These are phyloP conservation scores for Penicillium mononematosum DNA, from an alignment of 495 filamentous ascomycete species.

Conservation along the genomic window DNA sequence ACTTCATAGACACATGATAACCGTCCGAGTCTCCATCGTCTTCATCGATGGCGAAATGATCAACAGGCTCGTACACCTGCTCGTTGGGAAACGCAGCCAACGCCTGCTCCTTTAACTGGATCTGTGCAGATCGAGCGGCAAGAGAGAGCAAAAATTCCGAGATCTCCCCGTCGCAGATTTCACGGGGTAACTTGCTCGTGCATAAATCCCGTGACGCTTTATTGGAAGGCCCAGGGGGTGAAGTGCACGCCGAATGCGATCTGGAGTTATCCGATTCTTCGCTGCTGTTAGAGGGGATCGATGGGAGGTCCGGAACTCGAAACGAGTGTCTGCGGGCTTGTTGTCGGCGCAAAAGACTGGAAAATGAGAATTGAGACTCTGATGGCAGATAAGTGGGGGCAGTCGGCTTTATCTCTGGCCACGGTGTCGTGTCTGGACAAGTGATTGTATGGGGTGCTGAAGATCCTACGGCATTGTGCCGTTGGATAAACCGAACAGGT, in stretches of 20 bases:
- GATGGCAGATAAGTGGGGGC: conserved; percentile 7
- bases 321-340: conserved; percentile 53
- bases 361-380: conserved; percentile 51
- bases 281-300: conserved; percentile 56
- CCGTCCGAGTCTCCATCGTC: conserved; percentile 48
- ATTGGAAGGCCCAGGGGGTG: conserved; percentile 35
- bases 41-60: conserved; percentile 58
- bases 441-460: neutral
- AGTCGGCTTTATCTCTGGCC: conserved; percentile 1
- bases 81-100: conserved; percentile 69
- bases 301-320: conserved; percentile 51
- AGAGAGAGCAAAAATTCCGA: conserved; percentile 73
- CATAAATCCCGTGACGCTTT: neutral
- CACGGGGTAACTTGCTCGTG: conserved; percentile 44
- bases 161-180: conserved; percentile 67
- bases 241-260: conserved; percentile 49
- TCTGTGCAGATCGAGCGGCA: conserved; percentile 72
- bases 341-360: conserved; percentile 40
- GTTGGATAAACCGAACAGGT: conserved; percentile 23
- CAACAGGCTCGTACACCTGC: conserved; percentile 58
- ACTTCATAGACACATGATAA: conserved; percentile 37
- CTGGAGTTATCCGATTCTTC: conserved; percentile 52
- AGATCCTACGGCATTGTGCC: conserved; percentile 5
- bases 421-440: neutral
- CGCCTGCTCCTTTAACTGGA: conserved; percentile 67